Base-by-base conservation (phyloP, 139 green algal genomes). In the Asterochloris sp. region DNA sequence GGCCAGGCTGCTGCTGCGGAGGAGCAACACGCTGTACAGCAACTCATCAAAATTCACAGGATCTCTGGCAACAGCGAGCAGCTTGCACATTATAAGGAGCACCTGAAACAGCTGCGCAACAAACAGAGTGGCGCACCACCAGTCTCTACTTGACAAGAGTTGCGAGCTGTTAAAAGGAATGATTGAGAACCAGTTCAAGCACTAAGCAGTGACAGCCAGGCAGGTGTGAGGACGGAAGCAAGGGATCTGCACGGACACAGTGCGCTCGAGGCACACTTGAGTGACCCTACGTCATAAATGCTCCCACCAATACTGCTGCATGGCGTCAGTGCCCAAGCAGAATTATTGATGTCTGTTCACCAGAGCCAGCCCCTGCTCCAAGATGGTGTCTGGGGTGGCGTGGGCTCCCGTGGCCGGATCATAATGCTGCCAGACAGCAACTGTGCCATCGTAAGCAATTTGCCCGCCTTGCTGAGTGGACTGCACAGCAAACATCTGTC, bases 381-480 rank as follows among this genome's bases (percentile, higher is more conserved):
- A 26, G 66, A 71, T 23, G 4, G 17, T 23, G n/a, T 81, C 61
- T 62, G 77, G 61, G 73, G 73, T 73, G 26, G 69, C 91, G 78
- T 97, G 92, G 24, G 86, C 92, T 0, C 84, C 90, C 0, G 94
- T 97, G 54, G 91, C 87, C 29, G 78, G 38, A 76, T 98, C 94
- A 69, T 92, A 87, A 83, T 95, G 89, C 15, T 87, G 85, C 69
- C 90, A 91, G 62, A 94, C 81, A 38, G 88, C 76, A 12, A 74
- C 27, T 16, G 88, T 64, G 15, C 94, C 94, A 16, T 95, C 76
- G 74, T 97, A 98, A 16, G 95, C 79, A 29, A 95, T 90, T 26
- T 89, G 83, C 28, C 94, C 94, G 17, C 94, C 94, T 85, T 96
- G 90, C 84, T 91, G 87, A 60, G 89, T 69, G 10, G 71, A 77